Evolutionary conservation across 2,329 filamentous ascomycete genomes (phyloP).

Genomic region (Stenocarpella maydis): DNA sequence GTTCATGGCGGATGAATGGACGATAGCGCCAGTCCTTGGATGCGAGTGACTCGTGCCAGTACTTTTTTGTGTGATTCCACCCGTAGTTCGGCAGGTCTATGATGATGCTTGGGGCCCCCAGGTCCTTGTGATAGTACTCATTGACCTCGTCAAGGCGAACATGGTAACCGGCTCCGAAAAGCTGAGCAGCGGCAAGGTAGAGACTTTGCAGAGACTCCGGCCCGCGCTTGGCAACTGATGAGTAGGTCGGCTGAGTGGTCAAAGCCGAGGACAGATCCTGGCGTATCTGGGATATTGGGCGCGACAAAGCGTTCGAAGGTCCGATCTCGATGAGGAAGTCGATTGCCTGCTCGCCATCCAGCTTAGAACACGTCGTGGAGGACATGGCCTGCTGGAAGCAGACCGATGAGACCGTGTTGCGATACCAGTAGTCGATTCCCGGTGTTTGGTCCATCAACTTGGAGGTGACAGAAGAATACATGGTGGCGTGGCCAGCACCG

Average conservation of each 20-base stretch:
- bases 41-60: conserved; percentile 12
- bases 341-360: conserved; percentile 1
- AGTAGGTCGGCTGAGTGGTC: too few species aligned
- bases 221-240: too few species aligned
- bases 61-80: conserved; percentile 36
- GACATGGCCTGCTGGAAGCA: conserved; percentile 38
- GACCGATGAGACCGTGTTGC: conserved; percentile 43
- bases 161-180: too few species aligned
- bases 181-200: too few species aligned
- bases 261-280: neutral
- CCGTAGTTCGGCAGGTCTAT: neutral
- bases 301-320: neutral
- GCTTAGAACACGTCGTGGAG: neutral
- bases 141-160: too few species aligned
- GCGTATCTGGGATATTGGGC: neutral
- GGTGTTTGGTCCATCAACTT: too few species aligned
- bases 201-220: too few species aligned
- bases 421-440: conserved; percentile 40
- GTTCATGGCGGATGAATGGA: neutral
- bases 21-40: conserved; percentile 11
- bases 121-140: too few species aligned
- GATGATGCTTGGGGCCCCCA: neutral
- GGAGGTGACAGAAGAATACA: too few species aligned
- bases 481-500: too few species aligned
- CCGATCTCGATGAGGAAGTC: conserved; percentile 31